Evolutionary conservation across 78 protist genomes (phyloP).

Genomic region (Dictyostelium intermedium): DNA sequence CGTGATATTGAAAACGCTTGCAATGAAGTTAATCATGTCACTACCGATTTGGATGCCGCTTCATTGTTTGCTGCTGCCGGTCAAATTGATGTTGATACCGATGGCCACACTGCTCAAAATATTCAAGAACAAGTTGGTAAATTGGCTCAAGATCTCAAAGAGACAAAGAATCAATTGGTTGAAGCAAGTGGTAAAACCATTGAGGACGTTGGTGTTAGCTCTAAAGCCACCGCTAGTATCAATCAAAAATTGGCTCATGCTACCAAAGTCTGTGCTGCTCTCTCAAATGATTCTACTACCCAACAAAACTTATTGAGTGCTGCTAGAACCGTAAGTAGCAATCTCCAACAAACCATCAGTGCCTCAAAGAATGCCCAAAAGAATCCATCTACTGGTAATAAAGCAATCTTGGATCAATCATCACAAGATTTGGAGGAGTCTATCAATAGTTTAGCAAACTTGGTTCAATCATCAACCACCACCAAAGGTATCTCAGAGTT

Average conservation of each 20-base stretch:
- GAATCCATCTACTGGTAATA: constrained; percentile 33
- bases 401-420: not conserved
- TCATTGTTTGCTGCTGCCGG: constrained; percentile 82
- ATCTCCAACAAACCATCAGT: not conserved
- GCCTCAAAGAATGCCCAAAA: constrained; percentile 43
- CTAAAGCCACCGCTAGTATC: not conserved
- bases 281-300: not conserved
- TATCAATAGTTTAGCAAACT: not conserved
- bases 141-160: not conserved
- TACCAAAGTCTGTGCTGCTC: constrained; percentile 38
- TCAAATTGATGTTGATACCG: constrained; percentile 61
- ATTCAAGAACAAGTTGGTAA: constrained; percentile 11
- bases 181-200: constrained; percentile 18
- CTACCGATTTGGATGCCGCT: constrained; percentile 77
- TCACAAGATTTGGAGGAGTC: constrained; percentile 19
- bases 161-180: not conserved
- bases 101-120: not conserved
- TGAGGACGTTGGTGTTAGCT: constrained; percentile 31
- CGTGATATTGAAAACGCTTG: constrained; percentile 62
- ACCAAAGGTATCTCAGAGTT: constrained; percentile 68
- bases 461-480: constrained; percentile 46
- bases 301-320: constrained; percentile 45
- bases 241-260: constrained; percentile 19
- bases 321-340: constrained; percentile 8
- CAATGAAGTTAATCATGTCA: constrained; percentile 31